Evolutionary conservation across 495 filamentous ascomycete genomes (phyloP), one percentile per base, ranked within the genome.

Genomic region (Pseudomonodictys pantanalensis): DNA sequence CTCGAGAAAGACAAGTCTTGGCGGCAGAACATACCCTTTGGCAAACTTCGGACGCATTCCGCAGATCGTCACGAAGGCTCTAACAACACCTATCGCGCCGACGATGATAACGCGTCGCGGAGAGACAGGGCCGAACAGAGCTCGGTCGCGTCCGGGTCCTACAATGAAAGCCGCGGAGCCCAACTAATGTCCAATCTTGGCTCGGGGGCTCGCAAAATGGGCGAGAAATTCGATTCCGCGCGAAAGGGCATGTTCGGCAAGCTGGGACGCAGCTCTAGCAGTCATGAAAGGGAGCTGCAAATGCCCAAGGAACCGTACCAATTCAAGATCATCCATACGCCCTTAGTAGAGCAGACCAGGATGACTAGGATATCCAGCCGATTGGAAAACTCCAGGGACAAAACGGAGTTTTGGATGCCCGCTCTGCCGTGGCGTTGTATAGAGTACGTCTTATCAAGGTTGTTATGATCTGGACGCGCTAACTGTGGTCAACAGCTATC

Each of bases 391-490:
- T 95, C 89, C 15, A 78, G 83, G 42, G 91, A 96, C 67, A 96
- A 96, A 79, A 96, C 91, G 0, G 91, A 95, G 66, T 96, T 92
- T 68, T 96, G 91, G 91, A 93, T 96, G 90, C 91, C 91, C 0
- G 88, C 90, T 17, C 83, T 96, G 44, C 91, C 91, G 0, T 95
- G 91, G 82, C 79, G 91, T 49, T 92, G 87, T 25, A 93, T 96
- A 62, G 91, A 96, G 80, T 84, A 72, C 72, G 81, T 76, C 9
- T 25, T 18, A 20, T 42, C 26, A 24, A 41, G 1, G 2, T 4
- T 17, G 28, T 24, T 11, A 26, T 9, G 9, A 50, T 39, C 35
- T 23, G 9, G n/a, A 15, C 15, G n/a, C 24, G 18, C 44, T 56
- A 67, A 59, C 32, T 10, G 46, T 39, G 23, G 15, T 22, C 53